Conservation (phyloP, 129 eudicot genomes). For the Flaveria trinervia region DNA sequence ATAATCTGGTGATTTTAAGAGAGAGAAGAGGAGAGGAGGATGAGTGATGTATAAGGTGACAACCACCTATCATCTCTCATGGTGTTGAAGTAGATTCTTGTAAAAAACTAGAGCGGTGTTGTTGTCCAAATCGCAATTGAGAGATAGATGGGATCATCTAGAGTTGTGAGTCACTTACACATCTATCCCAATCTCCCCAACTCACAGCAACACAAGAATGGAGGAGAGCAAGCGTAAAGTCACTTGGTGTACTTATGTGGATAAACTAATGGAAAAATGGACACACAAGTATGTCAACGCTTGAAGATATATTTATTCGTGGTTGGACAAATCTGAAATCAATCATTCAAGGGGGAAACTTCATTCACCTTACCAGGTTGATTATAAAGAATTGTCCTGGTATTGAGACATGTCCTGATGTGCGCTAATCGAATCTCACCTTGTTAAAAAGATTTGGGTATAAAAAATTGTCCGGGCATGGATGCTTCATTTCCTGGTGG, state of each 20-base stretch:
- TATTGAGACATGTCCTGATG: not conserved
- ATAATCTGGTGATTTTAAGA: slow-evolving; percentile 7
- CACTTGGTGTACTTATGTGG: not conserved
- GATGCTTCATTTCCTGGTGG: slow-evolving; percentile 11
- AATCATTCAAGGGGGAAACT: not conserved
- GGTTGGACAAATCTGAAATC: slow-evolving; percentile 5
- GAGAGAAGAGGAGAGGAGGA: slow-evolving; percentile 21
- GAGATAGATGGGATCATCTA: too few relatives aligned
- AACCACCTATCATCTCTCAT: slow-evolving; percentile 5
- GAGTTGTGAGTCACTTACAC: not conserved
- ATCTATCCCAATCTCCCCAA: not conserved
- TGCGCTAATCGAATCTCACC: not conserved
- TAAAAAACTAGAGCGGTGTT: not conserved
- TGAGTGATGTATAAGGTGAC: not conserved
- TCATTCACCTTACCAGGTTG: not conserved
- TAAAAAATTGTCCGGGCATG: not conserved
- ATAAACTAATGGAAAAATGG: not conserved
- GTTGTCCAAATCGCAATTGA: slow-evolving; percentile 5
- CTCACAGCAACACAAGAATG: not conserved
- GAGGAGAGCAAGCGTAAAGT: slow-evolving; percentile 7
- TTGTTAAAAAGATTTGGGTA: not conserved
- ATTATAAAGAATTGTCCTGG: fast-evolving
- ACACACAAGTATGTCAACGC: not conserved
- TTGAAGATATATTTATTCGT: not conserved
- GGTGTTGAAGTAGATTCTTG: not conserved